Percentiles rank a stretch among this genome's conserved stretches.
These are phyloP conservation scores for Colletotrichum tropicicola DNA, from an alignment of 2,329 filamentous ascomycete genomes.

Conservation along the genomic window DNA sequence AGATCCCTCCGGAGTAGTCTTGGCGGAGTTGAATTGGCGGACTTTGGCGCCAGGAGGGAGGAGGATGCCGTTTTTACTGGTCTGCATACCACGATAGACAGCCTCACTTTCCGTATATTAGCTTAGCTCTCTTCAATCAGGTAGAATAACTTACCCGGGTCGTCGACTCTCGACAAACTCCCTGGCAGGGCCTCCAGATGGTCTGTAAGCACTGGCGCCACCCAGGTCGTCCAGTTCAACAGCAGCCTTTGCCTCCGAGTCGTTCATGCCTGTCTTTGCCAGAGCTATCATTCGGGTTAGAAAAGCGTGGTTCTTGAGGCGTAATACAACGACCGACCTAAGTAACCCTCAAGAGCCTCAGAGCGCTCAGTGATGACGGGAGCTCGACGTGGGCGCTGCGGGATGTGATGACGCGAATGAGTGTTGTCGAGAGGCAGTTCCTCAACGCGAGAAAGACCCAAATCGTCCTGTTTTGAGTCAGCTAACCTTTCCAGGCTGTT, in stretches of 20 bases:
- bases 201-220: constrained; percentile 10
- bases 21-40: neutral
- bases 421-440: constrained; percentile 35
- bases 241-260: constrained; percentile 40
- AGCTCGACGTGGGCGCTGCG: neutral
- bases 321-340: neutral
- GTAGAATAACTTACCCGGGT: neutral
- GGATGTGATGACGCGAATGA: neutral
- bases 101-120: neutral
- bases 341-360: constrained; percentile 10
- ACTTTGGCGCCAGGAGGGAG: neutral
- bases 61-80: constrained; percentile 8
- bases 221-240: constrained; percentile 35
- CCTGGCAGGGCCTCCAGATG: neutral
- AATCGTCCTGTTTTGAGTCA: constrained; percentile 36
- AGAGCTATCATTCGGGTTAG: constrained; percentile 30
- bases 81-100: neutral
- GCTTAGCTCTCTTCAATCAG: neutral
- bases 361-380: neutral
- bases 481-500: neutral
- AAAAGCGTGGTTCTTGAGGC: neutral
- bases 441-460: constrained; percentile 38
- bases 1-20: neutral
- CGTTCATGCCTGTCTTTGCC: constrained; percentile 37
- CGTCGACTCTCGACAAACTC: neutral